Evolutionary conservation across 441 rosid genomes (phyloP).

Genomic region (Mallotus repandus): DNA sequence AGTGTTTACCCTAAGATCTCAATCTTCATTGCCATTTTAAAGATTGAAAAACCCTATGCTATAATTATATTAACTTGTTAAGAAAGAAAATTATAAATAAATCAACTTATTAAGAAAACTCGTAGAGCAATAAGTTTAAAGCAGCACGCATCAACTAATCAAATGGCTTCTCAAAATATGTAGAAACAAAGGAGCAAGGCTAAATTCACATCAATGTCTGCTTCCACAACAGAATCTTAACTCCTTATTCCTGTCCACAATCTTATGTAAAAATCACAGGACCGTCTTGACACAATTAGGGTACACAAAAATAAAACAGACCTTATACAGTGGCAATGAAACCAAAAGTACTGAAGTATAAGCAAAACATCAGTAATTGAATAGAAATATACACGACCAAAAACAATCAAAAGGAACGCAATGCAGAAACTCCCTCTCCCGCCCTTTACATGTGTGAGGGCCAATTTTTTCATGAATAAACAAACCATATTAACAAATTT

Average conservation of each 20-base stretch:
- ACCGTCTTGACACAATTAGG: neutral
- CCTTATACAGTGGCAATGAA: neutral
- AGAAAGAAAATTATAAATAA: too few species aligned
- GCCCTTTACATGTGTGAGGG: constrained; percentile 4
- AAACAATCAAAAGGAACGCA: constrained; percentile 9
- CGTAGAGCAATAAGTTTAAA: too few species aligned
- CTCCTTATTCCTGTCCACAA: neutral
- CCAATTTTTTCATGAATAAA: constrained; percentile 19
- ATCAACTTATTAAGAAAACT: too few species aligned
- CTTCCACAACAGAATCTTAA: neutral
- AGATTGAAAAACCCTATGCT: too few species aligned
- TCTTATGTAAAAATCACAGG: neutral
- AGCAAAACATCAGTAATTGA: neutral
- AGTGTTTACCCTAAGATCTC: too few species aligned
- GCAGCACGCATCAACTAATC: neutral
- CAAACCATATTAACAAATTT: constrained; percentile 13
- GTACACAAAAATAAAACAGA: neutral
- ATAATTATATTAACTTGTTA: too few species aligned
- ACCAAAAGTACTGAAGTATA: neutral
- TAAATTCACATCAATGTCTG: neutral
- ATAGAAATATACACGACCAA: constrained; percentile 19
- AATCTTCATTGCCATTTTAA: too few species aligned
- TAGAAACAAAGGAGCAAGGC: neutral
- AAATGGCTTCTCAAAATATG: neutral
- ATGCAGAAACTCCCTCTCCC: constrained; percentile 13